These are phyloP conservation scores for Rhinocladiella similis DNA, from an alignment of 2,329 filamentous ascomycete genomes.

Conservation along the genomic window DNA sequence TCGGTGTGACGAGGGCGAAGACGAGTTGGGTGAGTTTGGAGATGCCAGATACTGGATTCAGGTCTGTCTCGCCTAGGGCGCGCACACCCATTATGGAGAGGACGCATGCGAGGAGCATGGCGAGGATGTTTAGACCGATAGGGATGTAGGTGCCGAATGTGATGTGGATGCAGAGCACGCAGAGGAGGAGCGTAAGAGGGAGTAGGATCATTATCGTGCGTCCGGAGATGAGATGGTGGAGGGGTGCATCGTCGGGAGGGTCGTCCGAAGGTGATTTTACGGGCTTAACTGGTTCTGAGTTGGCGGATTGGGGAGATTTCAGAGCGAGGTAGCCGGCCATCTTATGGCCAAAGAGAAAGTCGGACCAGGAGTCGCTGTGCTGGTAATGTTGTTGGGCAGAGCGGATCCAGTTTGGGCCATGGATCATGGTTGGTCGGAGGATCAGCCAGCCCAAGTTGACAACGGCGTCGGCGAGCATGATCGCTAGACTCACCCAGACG, in stretches of 20 bases:
- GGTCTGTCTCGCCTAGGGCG: slow-evolving; percentile 76
- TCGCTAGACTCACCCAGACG: slow-evolving; percentile 91
- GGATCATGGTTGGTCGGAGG: slow-evolving; percentile 59
- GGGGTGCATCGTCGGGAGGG: slow-evolving; percentile 74
- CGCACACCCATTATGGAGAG: slow-evolving; percentile 66
- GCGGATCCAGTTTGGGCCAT: slow-evolving; percentile 41
- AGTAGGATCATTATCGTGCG: slow-evolving; percentile 74
- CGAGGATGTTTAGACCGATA: slow-evolving; percentile 69
- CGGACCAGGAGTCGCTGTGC: slow-evolving; percentile 20
- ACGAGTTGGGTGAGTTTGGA: slow-evolving; percentile 94
- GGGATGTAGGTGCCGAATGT: slow-evolving; percentile 84
- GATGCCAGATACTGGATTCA: slow-evolving; percentile 95
- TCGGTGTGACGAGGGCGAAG: slow-evolving; percentile 85
- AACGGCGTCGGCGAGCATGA: slow-evolving; percentile 93
- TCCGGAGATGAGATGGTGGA: slow-evolving; percentile 75
- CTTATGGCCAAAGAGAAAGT: slow-evolving; percentile 21
- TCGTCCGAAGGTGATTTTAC: slow-evolving; percentile 32
- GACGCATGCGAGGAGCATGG: slow-evolving; percentile 79
- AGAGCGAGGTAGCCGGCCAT: slow-evolving; percentile 18
- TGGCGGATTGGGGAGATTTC: background rate
- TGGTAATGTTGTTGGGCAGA: slow-evolving; percentile 16
- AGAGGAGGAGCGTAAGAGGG: slow-evolving; percentile 72
- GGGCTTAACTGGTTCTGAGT: background rate
- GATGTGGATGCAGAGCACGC: slow-evolving; percentile 76
- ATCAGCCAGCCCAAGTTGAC: slow-evolving; percentile 82